These are phyloP conservation scores for Penicillium roqueforti DNA, from an alignment of 495 filamentous ascomycete species.

Conservation along the genomic window DNA sequence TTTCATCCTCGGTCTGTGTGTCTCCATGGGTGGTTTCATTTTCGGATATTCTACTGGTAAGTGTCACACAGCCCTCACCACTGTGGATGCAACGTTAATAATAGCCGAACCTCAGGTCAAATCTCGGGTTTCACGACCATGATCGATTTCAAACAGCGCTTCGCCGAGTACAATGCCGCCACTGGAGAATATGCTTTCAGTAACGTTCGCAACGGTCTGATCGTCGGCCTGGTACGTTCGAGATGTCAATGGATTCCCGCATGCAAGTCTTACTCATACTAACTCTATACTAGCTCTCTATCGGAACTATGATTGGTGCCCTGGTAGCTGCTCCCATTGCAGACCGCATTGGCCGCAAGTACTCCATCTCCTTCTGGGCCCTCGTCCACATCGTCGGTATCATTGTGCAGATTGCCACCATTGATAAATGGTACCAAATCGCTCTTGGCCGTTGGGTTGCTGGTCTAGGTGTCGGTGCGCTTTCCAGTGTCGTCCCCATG, in stretches of 20 bases:
- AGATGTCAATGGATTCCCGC: background rate
- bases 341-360: slow-evolving; percentile 50
- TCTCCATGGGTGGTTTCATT: slow-evolving; percentile 70
- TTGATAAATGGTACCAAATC: slow-evolving; percentile 50
- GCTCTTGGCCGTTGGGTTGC: slow-evolving; percentile 56
- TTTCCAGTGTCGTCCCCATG: slow-evolving; percentile 69
- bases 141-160: slow-evolving; percentile 47
- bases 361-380: slow-evolving; percentile 52
- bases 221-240: slow-evolving; percentile 50
- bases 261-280: background rate
- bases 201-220: slow-evolving; percentile 53
- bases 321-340: slow-evolving; percentile 56
- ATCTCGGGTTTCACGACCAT: slow-evolving; percentile 61
- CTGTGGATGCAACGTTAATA: slow-evolving; percentile 1
- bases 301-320: slow-evolving; percentile 67
- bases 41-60: slow-evolving; percentile 69
- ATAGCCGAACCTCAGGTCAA: slow-evolving; percentile 37
- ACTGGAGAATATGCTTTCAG: slow-evolving; percentile 44
- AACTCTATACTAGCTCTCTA: slow-evolving; percentile 42
- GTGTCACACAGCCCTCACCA: slow-evolving; percentile 12
- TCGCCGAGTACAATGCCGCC: slow-evolving; percentile 35
- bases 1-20: slow-evolving; percentile 49
- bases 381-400: slow-evolving; percentile 65
- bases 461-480: slow-evolving; percentile 65
- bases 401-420: slow-evolving; percentile 62